Conservation (phyloP, 2,329 filamentous ascomycete species). For the Scolecobasidium constrictum region DNA sequence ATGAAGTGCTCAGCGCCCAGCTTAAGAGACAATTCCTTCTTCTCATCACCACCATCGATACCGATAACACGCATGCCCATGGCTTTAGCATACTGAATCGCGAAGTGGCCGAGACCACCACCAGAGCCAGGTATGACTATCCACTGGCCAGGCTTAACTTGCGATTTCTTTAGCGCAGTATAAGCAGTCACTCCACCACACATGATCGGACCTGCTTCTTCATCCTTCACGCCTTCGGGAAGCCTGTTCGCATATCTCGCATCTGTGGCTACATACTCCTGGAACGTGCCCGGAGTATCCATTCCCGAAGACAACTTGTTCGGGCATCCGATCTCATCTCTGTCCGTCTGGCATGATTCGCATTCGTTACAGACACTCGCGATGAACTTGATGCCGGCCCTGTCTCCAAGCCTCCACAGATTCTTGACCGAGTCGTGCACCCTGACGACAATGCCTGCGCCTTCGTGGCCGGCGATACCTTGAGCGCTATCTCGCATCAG, state of each 20-base stretch:
- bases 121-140: slow-evolving; percentile 81
- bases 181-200: slow-evolving; percentile 84
- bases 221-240: slow-evolving; percentile 66
- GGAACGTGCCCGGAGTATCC: slow-evolving; percentile 87
- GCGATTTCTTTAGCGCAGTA: slow-evolving; percentile 79
- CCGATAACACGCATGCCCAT: slow-evolving; percentile 77
- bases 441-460: slow-evolving; percentile 75
- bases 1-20: slow-evolving; percentile 66
- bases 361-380: slow-evolving; percentile 79
- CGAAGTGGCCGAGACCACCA: slow-evolving; percentile 69
- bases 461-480: slow-evolving; percentile 61
- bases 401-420: slow-evolving; percentile 57
- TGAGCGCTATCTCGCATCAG: slow-evolving; percentile 41
- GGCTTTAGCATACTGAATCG: slow-evolving; percentile 78
- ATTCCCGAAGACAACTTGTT: slow-evolving; percentile 71
- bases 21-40: slow-evolving; percentile 38
- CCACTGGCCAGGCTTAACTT: slow-evolving; percentile 59
- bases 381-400: slow-evolving; percentile 77
- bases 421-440: slow-evolving; percentile 67
- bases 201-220: slow-evolving; percentile 67
- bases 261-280: slow-evolving; percentile 84
- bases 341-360: slow-evolving; percentile 54
- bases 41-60: slow-evolving; percentile 76
- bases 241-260: slow-evolving; percentile 78
- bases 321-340: slow-evolving; percentile 47